phyloP scores from a whole-genome alignment of 2,329 filamentous ascomycete genomes.

The Fusarium hostae region DNA sequence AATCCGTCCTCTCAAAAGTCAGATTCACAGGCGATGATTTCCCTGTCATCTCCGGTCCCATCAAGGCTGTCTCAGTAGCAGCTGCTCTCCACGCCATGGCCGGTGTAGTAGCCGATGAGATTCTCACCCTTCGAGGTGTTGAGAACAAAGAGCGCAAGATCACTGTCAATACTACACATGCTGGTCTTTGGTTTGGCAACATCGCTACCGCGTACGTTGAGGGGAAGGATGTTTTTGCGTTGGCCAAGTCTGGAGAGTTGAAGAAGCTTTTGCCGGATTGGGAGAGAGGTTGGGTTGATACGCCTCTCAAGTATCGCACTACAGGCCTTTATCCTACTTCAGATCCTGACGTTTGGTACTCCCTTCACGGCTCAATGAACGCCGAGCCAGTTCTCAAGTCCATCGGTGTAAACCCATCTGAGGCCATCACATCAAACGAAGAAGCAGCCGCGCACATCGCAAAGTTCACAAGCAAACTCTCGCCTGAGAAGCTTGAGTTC shows the following conservation, averaged over 20 bases:
- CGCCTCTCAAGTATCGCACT: conserved; percentile 20
- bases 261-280: conserved; percentile 2
- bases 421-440: conserved; percentile 33
- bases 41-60: conserved; percentile 16
- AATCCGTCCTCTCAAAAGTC: conserved; percentile 14
- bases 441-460: conserved; percentile 41
- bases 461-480: conserved; percentile 30
- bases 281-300: conserved; percentile 23
- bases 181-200: conserved; percentile 14
- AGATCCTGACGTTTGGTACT: conserved; percentile 59
- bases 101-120: conserved; percentile 17
- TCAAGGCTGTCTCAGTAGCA: conserved; percentile 17
- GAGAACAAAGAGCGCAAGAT: conserved; percentile 1
- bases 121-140: not conserved
- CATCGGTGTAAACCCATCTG: conserved; percentile 52
- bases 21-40: not conserved
- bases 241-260: not conserved
- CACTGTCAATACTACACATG: conserved; percentile 12
- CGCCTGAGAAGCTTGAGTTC: conserved; percentile 32
- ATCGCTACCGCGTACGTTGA: conserved; percentile 18
- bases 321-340: conserved; percentile 59
- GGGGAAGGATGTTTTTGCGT: not conserved
- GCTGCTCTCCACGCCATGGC: conserved; percentile 16
- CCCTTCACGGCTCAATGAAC: conserved; percentile 61
- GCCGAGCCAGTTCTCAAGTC: conserved; percentile 57